phyloP scores from a whole-genome alignment of 2,329 filamentous ascomycete species.

The Cordyceps javanica region DNA sequence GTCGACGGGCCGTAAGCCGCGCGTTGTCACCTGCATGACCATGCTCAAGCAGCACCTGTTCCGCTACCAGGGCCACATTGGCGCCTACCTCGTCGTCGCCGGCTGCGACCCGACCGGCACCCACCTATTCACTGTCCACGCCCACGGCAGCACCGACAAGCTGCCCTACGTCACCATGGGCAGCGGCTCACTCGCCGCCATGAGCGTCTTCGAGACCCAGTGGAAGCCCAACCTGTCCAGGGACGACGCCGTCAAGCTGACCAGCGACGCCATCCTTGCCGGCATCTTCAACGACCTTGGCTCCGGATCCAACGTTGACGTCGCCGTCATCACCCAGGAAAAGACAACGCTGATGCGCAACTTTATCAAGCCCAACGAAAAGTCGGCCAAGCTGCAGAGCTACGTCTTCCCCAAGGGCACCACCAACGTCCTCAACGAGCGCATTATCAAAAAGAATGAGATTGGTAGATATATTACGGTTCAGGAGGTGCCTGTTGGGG shows the following conservation, averaged over 20 bases:
- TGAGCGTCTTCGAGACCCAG: slow-evolving; percentile 95
- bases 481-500: slow-evolving; percentile 70
- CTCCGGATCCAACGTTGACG: slow-evolving; percentile 94
- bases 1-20: slow-evolving; percentile 91
- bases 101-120: slow-evolving; percentile 93
- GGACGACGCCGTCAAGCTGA: slow-evolving; percentile 77
- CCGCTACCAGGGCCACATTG: slow-evolving; percentile 95
- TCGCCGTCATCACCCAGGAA: slow-evolving; percentile 89
- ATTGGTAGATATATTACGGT: slow-evolving; percentile 92
- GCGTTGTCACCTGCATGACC: slow-evolving; percentile 98
- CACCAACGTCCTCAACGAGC: slow-evolving; percentile 94
- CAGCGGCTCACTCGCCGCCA: slow-evolving; percentile 88
- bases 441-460: slow-evolving; percentile 89
- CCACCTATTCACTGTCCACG: slow-evolving; percentile 96
- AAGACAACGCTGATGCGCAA: slow-evolving; percentile 93
- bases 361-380: slow-evolving; percentile 87
- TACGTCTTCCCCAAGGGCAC: slow-evolving; percentile 88
- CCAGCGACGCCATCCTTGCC: slow-evolving; percentile 81
- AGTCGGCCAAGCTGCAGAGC: slow-evolving; percentile 84
- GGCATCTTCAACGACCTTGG: slow-evolving; percentile 99
- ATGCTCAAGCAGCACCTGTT: slow-evolving; percentile 99
- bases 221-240: slow-evolving; percentile 76
- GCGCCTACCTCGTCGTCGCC: slow-evolving; percentile 94
- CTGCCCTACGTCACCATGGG: slow-evolving; percentile 99
- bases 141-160: slow-evolving; percentile 97